These are phyloP conservation scores for Crithidia sp. DNA, from an alignment of 208 protist species.

Conservation along the genomic window DNA sequence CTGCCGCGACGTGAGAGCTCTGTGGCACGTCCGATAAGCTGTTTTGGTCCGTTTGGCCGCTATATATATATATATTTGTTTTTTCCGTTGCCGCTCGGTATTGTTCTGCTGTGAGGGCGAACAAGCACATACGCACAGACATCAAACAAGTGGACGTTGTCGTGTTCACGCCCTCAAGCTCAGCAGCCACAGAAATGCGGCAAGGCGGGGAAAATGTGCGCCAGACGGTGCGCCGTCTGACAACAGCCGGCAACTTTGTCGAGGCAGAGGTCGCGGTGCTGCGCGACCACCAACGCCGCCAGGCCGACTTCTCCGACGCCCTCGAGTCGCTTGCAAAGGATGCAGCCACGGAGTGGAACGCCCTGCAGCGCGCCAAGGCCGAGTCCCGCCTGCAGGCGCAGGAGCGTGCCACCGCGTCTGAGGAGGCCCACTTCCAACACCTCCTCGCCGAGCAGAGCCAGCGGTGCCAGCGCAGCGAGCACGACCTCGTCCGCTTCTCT, in stretches of 20 bases:
- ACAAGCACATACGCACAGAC: neutral
- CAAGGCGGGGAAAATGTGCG: neutral
- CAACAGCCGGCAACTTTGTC: slow-evolving; percentile 36
- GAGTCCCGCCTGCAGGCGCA: slow-evolving; percentile 25
- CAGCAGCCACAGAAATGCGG: slow-evolving; percentile 2
- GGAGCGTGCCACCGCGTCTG: slow-evolving; percentile 1
- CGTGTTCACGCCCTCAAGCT: no score
- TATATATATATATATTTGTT: no score
- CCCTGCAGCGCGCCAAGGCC: slow-evolving; percentile 49
- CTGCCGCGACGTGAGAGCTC: no score
- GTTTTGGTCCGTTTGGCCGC: no score
- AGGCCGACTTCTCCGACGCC: slow-evolving; percentile 15
- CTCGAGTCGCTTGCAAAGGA: slow-evolving; percentile 45
- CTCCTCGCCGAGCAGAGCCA: slow-evolving; percentile 42
- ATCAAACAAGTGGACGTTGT: neutral
- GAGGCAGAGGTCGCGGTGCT: slow-evolving; percentile 31
- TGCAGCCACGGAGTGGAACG: slow-evolving; percentile 59
- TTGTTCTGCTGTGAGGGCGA: no score
- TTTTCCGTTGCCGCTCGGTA: no score
- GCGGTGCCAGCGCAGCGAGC: slow-evolving; percentile 40
- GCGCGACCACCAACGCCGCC: slow-evolving; percentile 10
- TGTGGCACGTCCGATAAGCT: no score
- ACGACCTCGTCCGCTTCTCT: slow-evolving; percentile 50
- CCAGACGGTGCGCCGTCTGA: slow-evolving; percentile 32
- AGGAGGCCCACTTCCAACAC: slow-evolving; percentile 26